Conservation (phyloP, 1,284 basidiomycete species). For the Sanghuangporus weigelae region DNA sequence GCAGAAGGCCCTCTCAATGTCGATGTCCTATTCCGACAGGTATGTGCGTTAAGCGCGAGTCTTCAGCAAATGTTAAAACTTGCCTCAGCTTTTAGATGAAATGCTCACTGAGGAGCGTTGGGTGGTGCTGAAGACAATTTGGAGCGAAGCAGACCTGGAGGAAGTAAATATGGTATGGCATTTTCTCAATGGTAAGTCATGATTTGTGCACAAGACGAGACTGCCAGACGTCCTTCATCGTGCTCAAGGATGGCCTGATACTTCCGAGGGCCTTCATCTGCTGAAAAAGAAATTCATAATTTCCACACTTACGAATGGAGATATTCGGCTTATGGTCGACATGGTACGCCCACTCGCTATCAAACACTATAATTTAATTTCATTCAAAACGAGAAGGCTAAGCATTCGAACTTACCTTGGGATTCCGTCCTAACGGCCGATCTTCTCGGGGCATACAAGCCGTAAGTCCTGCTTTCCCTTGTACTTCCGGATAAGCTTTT, state of each 20-base stretch:
- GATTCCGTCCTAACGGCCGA: slow-evolving; percentile 56
- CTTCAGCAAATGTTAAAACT: background rate
- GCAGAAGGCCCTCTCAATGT: slow-evolving; percentile 44
- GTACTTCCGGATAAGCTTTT: background rate
- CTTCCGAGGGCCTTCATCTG: slow-evolving; percentile 40
- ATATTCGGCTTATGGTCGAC: slow-evolving; percentile 51
- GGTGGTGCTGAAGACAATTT: slow-evolving; percentile 37
- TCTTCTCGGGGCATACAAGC: slow-evolving; percentile 56
- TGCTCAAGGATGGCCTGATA: slow-evolving; percentile 50
- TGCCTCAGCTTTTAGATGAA: slow-evolving; percentile 46
- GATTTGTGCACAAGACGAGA: background rate
- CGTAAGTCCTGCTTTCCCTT: slow-evolving; percentile 33
- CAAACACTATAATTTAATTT: background rate
- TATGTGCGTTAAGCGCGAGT: slow-evolving; percentile 19
- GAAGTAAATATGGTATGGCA: slow-evolving; percentile 53
- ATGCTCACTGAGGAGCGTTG: slow-evolving; percentile 46
- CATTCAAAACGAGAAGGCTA: slow-evolving; percentile 38
- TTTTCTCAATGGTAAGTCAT: slow-evolving; percentile 39
- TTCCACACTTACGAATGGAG: slow-evolving; percentile 57
- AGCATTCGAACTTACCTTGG: slow-evolving; percentile 55
- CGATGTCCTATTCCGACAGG: slow-evolving; percentile 54
- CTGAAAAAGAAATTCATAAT: slow-evolving; percentile 49
- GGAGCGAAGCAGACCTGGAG: slow-evolving; percentile 38
- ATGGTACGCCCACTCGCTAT: slow-evolving; percentile 36
- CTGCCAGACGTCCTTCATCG: background rate